phyloP scores from a whole-genome alignment of 2,329 filamentous ascomycete genomes.

The Albophoma yamanashiensis region DNA sequence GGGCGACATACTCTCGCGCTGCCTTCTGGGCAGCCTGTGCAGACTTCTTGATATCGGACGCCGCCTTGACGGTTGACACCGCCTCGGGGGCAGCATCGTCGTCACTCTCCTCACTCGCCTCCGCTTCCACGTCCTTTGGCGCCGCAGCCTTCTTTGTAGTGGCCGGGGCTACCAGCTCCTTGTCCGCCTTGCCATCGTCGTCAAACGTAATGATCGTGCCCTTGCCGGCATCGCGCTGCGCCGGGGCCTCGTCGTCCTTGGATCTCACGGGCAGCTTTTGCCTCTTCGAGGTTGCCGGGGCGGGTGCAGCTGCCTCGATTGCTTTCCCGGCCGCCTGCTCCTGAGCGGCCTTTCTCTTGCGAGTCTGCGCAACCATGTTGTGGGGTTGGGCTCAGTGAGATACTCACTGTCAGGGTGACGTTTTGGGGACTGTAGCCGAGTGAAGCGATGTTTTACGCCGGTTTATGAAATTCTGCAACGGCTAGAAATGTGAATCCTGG shows the following conservation, averaged over 20 bases:
- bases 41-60: slow-evolving; percentile 33
- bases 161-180: slow-evolving; percentile 1
- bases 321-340: slow-evolving; percentile 6
- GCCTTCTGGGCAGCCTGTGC: slow-evolving; percentile 36
- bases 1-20: slow-evolving; percentile 35
- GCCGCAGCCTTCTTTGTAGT: slow-evolving; percentile 6
- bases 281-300: slow-evolving; percentile 10
- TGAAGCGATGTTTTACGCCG: neutral
- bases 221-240: slow-evolving; percentile 7
- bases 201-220: slow-evolving; percentile 22
- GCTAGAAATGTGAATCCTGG: too few relatives aligned
- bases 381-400: neutral
- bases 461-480: neutral
- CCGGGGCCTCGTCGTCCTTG: slow-evolving; percentile 15
- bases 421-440: neutral
- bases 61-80: slow-evolving; percentile 41
- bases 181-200: slow-evolving; percentile 20
- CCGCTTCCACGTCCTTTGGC: slow-evolving; percentile 21
- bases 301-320: slow-evolving; percentile 2
- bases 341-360: slow-evolving; percentile 18
- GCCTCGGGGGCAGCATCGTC: slow-evolving; percentile 49
- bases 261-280: slow-evolving; percentile 23
- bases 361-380: slow-evolving; percentile 11
- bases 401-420: neutral
- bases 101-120: slow-evolving; percentile 28